A percentile compares a stretch with the other conserved stretches of the same genome.
phyloP scores from a whole-genome alignment of 169 alveolate species.

The Eimeria maxima region DNA sequence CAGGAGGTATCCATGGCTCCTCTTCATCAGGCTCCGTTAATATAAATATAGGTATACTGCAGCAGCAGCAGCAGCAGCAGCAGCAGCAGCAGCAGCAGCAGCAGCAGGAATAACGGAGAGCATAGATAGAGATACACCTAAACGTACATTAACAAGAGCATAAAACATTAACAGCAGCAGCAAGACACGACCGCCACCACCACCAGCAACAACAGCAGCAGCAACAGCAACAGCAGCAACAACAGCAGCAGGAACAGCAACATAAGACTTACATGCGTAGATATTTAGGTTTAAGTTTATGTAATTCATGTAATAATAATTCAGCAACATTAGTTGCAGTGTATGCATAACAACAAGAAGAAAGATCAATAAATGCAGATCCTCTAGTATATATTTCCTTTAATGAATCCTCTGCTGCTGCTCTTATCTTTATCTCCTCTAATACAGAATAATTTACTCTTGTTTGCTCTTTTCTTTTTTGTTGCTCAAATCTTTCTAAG shows the following conservation, averaged over 20 bases:
- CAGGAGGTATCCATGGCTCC: not conserved
- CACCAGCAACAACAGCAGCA: too few species aligned
- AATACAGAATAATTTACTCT: not conserved
- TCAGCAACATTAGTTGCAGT: slow-evolving; percentile 7
- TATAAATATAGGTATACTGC: slow-evolving; percentile 8
- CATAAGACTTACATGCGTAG: not conserved
- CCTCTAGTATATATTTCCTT: not conserved
- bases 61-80: slow-evolving; percentile 31
- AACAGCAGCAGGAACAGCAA: not conserved
- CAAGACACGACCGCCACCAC: too few species aligned
- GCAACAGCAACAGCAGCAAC: too few species aligned
- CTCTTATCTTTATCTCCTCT: not conserved
- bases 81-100: too few species aligned
- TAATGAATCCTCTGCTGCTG: not conserved
- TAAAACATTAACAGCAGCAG: too few species aligned
- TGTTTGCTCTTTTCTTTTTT: not conserved
- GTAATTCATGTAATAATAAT: not conserved
- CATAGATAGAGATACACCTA: too few species aligned
- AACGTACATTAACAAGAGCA: too few species aligned
- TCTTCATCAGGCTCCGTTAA: not conserved
- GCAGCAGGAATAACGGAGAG: too few species aligned
- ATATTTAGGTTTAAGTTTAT: not conserved
- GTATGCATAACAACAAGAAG: not conserved
- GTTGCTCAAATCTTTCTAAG: not conserved
- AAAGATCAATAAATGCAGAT: not conserved